A percentile compares a stretch with the other conserved stretches of the same genome.
Conservation (phyloP, 495 filamentous ascomycete genomes). For the Penicillium longicatenatum region DNA sequence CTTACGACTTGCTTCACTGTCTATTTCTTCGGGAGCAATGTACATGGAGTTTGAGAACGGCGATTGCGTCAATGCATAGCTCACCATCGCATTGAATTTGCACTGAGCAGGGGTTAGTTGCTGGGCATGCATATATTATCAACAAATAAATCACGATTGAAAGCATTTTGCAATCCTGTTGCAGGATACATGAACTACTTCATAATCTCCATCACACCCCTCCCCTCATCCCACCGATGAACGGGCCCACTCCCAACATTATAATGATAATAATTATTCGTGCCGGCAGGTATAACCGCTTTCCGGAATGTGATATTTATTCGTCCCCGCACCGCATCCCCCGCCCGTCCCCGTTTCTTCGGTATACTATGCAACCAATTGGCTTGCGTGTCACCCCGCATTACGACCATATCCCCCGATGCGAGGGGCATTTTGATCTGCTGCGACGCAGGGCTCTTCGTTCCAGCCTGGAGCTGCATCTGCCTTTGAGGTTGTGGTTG, state of each 20-base stretch:
- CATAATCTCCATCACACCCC: slow-evolving; percentile 51
- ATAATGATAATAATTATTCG: slow-evolving; percentile 73
- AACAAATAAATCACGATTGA: slow-evolving; percentile 1
- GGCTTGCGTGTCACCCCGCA: slow-evolving; percentile 67
- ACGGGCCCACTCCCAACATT: slow-evolving; percentile 69
- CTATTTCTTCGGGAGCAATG: slow-evolving; percentile 22
- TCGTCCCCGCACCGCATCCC: slow-evolving; percentile 55
- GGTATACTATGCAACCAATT: slow-evolving; percentile 77
- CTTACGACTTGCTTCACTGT: slow-evolving; percentile 23
- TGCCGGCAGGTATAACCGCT: slow-evolving; percentile 63
- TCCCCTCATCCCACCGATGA: slow-evolving; percentile 60
- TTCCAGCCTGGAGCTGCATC: background rate
- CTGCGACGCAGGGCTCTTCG: slow-evolving; percentile 7
- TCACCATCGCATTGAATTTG: background rate
- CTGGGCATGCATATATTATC: background rate
- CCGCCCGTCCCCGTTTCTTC: slow-evolving; percentile 57
- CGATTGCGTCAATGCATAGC: slow-evolving; percentile 6
- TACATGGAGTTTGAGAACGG: slow-evolving; percentile 20
- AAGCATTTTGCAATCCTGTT: background rate
- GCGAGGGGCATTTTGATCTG: slow-evolving; percentile 61
- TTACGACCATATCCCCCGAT: slow-evolving; percentile 72
- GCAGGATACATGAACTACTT: slow-evolving; percentile 2
- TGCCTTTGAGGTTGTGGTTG: background rate
- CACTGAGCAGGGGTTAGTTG: background rate
- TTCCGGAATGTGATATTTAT: slow-evolving; percentile 77